These are phyloP conservation scores for Clitoria ternatea DNA, from an alignment of 306 rosid species.

Conservation along the genomic window DNA sequence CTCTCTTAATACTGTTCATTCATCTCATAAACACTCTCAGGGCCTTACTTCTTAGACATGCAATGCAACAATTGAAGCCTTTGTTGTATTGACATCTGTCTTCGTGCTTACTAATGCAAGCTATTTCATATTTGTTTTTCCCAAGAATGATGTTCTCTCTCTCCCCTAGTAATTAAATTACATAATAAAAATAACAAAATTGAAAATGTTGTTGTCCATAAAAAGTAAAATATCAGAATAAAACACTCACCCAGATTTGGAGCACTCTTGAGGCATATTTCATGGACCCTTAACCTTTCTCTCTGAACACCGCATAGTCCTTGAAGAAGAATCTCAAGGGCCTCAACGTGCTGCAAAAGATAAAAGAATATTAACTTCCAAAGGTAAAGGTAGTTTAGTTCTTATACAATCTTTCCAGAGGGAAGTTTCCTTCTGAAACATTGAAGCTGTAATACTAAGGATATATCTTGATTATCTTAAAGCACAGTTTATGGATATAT, in stretches of 20 bases:
- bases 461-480: neutral
- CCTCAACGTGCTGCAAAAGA: constrained; percentile 84
- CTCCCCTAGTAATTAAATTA: neutral
- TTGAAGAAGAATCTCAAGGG: constrained; percentile 94
- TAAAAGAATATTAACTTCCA: constrained; percentile 18
- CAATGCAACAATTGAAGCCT: neutral
- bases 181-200: neutral
- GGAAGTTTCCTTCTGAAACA: neutral
- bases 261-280: constrained; percentile 80
- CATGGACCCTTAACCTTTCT: constrained; percentile 84
- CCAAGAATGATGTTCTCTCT: neutral
- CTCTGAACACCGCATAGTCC: constrained; percentile 89
- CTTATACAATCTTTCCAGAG: neutral
- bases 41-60: neutral
- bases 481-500: neutral
- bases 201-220: neutral
- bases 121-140: neutral
- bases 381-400: too few relatives aligned
- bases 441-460: neutral
- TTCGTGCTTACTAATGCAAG: neutral
- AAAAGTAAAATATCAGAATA: neutral
- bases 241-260: constrained; percentile 64
- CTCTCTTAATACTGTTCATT: neutral
- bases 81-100: neutral
- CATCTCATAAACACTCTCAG: neutral